phyloP scores from a whole-genome alignment of 148 eudicot genomes.

The Suaeda aralocaspica region DNA sequence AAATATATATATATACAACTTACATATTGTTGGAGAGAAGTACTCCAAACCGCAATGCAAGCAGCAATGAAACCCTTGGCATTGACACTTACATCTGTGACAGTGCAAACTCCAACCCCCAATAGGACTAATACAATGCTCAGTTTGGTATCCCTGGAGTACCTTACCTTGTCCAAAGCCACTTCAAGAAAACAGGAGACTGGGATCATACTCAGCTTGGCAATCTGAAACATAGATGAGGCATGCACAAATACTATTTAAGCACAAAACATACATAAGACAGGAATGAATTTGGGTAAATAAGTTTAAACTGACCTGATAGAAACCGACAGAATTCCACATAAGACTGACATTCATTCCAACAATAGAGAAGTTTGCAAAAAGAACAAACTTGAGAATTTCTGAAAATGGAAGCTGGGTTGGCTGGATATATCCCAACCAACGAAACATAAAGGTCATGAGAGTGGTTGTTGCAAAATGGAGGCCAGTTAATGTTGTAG shows the following conservation, averaged over 20 bases:
- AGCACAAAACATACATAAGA: neutral
- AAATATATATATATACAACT: conserved; percentile 21
- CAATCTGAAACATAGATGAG: conserved; percentile 48
- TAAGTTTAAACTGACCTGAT: conserved; percentile 47
- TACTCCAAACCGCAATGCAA: conserved; percentile 69
- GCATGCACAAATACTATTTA: conserved; percentile 1
- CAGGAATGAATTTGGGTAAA: neutral
- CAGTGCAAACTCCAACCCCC: conserved; percentile 74
- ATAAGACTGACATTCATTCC: conserved; percentile 82
- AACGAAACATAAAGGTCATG: conserved; percentile 50
- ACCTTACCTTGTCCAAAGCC: conserved; percentile 51
- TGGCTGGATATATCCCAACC: conserved; percentile 61
- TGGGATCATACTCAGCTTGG: conserved; percentile 75
- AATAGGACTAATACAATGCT: conserved; percentile 56
- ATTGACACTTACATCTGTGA: conserved; percentile 67
- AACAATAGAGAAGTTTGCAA: conserved; percentile 78
- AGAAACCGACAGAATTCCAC: conserved; percentile 91
- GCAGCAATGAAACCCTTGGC: conserved; percentile 67
- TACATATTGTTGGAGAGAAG: conserved; percentile 73
- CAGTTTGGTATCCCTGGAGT: conserved; percentile 68
- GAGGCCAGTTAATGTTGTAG: conserved; percentile 78
- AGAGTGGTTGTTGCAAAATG: conserved; percentile 69
- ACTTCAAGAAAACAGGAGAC: conserved; percentile 66
- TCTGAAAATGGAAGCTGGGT: conserved; percentile 55
- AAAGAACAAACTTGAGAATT: conserved; percentile 58